Evolutionary conservation across 371 early-diverging fungal species (phyloP).

Genomic region (Lichtheimia ornata): DNA sequence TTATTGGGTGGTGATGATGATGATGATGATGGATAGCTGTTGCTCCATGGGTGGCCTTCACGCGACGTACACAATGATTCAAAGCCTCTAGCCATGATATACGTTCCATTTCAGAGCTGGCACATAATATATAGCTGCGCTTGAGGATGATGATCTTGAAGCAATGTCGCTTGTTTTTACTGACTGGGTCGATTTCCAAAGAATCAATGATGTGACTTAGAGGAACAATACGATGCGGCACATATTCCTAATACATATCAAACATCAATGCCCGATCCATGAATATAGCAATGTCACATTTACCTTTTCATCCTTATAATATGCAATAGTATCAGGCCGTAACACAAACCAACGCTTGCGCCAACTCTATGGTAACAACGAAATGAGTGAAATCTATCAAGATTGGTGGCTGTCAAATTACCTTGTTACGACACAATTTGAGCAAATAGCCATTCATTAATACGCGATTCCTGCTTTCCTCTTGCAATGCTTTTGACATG

Average conservation of each 20-base stretch:
- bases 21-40: background rate
- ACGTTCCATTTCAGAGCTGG: slow-evolving; percentile 58
- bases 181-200: slow-evolving; percentile 69
- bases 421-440: slow-evolving; percentile 69
- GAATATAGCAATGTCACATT: background rate
- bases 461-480: slow-evolving; percentile 51
- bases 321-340: slow-evolving; percentile 67
- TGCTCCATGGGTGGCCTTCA: slow-evolving; percentile 32
- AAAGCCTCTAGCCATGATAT: slow-evolving; percentile 70
- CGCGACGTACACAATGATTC: slow-evolving; percentile 43
- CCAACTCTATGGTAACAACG: slow-evolving; percentile 58
- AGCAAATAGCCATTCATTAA: slow-evolving; percentile 73
- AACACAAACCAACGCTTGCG: slow-evolving; percentile 86
- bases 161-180: slow-evolving; percentile 59
- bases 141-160: slow-evolving; percentile 79
- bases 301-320: slow-evolving; percentile 81
- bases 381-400: background rate
- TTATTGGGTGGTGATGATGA: background rate
- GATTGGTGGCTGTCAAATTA: slow-evolving; percentile 9
- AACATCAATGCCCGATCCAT: background rate
- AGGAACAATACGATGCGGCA: slow-evolving; percentile 70
- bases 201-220: slow-evolving; percentile 71
- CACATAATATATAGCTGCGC: slow-evolving; percentile 70
- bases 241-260: slow-evolving; percentile 62
- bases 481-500: slow-evolving; percentile 31